Evolutionary conservation across 2,329 filamentous ascomycete genomes (phyloP), one percentile per base, ranked within the genome.

Genomic region (Neofusicoccum kwambonambiense): DNA sequence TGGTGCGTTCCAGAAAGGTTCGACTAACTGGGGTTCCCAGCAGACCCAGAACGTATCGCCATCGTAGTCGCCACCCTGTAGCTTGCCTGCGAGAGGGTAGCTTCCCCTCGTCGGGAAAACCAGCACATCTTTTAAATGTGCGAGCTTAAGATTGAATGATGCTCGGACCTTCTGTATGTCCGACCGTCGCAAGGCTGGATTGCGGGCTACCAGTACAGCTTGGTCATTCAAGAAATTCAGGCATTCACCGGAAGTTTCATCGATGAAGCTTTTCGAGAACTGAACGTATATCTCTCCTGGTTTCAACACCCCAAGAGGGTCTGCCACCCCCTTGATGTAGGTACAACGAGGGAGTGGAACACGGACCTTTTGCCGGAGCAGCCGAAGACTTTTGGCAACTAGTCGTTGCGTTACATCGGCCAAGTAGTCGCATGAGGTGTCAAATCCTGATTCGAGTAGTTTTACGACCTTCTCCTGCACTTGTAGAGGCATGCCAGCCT

Each of bases 41-140:
- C 89, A 92, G 0, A 92, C 77, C 90, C 90, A 93, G 4, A 90
- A 83, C n/a, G 80, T 83, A 67, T 95, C 91, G 0, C 91, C 91
- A 68, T 94, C 91, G 67, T 93, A 94, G 70, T 94, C 91, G 0
- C 91, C 91, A 0, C 91, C 91, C 1, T 90, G 91, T 0, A 94
- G 79, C 70, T 89, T 88, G 8, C 87, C 84, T 0, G 90, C 91
- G 0, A 93, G 81, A 0, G 90, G 86, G 0, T 77, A 78, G 31
- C 82, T 72, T 0, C 90, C 90, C 66, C 83, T 85, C 0, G 80
- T 81, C 0, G 91, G 82, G 69, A 98, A 97, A 0, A 97, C 84
- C 13, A 95, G 82, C 1, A 97, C 88, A 69, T 97, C 90, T 66
- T 90, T 90, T 0, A 97, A 76, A 2, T 86, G 84, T 3, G 88